Conservation (phyloP, 106 monocot species). For the Acorus calamus region DNA sequence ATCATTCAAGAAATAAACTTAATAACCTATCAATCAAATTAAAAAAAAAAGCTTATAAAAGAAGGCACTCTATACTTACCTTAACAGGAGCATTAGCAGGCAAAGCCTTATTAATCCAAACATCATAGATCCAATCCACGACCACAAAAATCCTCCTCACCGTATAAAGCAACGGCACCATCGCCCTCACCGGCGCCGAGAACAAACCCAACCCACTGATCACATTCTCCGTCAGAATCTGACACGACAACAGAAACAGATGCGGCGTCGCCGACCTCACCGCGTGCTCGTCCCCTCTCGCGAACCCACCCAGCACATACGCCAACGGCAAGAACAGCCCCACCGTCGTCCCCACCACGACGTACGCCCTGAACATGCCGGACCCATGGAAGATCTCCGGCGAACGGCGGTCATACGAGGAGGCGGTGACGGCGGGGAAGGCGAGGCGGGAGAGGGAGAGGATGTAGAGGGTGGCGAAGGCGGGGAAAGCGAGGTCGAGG, state of each 20-base stretch:
- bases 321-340: constrained; percentile 87
- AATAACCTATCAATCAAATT: too few species aligned
- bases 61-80: constrained; percentile 8
- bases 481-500: constrained; percentile 72
- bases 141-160: constrained; percentile 67
- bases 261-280: constrained; percentile 82
- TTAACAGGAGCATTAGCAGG: constrained; percentile 27
- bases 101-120: constrained; percentile 46
- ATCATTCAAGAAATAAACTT: too few species aligned
- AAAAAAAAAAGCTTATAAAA: too few species aligned
- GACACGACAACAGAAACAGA: constrained; percentile 70
- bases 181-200: constrained; percentile 74
- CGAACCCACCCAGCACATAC: constrained; percentile 92
- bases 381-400: constrained; percentile 30
- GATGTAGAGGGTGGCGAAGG: constrained; percentile 46
- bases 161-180: constrained; percentile 81
- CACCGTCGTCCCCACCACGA: constrained; percentile 63
- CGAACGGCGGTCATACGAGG: neutral
- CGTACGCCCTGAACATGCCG: constrained; percentile 45
- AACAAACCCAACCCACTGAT: constrained; percentile 50
- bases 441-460: constrained; percentile 47
- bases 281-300: constrained; percentile 70
- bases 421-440: constrained; percentile 50
- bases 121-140: constrained; percentile 59
- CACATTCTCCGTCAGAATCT: constrained; percentile 88